These are phyloP conservation scores for Phoma herbarum DNA, from an alignment of 2,329 filamentous ascomycete species.

Conservation along the genomic window DNA sequence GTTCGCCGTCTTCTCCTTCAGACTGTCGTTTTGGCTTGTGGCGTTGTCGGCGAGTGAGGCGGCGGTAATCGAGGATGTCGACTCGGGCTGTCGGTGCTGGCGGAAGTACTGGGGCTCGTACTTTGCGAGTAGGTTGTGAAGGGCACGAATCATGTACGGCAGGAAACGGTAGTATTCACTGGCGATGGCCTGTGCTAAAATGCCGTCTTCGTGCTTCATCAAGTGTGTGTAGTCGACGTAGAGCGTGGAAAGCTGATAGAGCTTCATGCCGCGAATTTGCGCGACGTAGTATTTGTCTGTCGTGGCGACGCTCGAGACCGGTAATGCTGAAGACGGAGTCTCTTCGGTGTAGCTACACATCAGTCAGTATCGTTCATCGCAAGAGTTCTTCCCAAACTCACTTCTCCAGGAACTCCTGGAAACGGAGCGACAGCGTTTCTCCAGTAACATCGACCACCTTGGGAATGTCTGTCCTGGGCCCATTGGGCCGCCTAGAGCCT, in stretches of 20 bases:
- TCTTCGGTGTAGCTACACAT: constrained; percentile 70
- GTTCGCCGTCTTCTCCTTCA: constrained; percentile 79
- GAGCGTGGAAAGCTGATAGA: constrained; percentile 80
- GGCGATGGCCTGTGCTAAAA: constrained; percentile 84
- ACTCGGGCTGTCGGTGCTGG: constrained; percentile 84
- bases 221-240: constrained; percentile 91
- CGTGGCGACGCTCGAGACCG: constrained; percentile 73
- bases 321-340: constrained; percentile 68
- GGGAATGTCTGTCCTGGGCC: constrained; percentile 67
- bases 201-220: constrained; percentile 76
- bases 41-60: constrained; percentile 67
- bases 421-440: constrained; percentile 76
- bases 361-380: constrained; percentile 20
- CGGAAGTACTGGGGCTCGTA: constrained; percentile 94
- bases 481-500: constrained; percentile 47
- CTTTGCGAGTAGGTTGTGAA: constrained; percentile 94
- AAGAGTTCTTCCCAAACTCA: constrained; percentile 50
- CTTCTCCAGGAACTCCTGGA: constrained; percentile 82
- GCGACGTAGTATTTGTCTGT: constrained; percentile 87
- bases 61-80: constrained; percentile 75
- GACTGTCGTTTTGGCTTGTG: constrained; percentile 64
- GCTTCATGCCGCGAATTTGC: constrained; percentile 79
- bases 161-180: constrained; percentile 94
- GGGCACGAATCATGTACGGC: constrained; percentile 85
- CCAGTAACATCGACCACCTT: constrained; percentile 80